Conservation (phyloP, 106 monocot genomes). For the Amphibolis antarctica region DNA sequence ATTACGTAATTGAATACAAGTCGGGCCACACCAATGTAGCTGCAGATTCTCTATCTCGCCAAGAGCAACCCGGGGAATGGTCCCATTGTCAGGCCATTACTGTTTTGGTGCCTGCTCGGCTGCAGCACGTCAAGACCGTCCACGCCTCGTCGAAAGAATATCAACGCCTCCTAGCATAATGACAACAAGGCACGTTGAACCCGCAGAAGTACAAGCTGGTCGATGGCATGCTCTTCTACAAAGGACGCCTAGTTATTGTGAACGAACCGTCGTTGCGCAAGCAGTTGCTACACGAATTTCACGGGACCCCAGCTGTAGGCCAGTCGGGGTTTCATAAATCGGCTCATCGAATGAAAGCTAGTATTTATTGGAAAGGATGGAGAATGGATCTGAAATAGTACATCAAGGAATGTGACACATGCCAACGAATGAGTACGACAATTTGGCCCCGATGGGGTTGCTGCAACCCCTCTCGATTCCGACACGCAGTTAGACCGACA, state of each 20-base stretch:
- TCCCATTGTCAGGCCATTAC: background rate
- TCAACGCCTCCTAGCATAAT: background rate
- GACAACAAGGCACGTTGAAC: background rate
- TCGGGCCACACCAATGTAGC: background rate
- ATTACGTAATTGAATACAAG: constrained; percentile 3
- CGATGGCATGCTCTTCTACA: too few relatives aligned
- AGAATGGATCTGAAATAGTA: background rate
- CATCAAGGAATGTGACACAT: background rate
- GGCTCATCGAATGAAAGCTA: background rate
- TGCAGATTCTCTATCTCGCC: background rate
- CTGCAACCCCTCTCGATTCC: constrained; percentile 3
- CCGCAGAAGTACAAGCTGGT: too few relatives aligned
- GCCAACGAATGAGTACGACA: background rate
- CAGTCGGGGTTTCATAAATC: background rate
- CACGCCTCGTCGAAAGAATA: too few relatives aligned
- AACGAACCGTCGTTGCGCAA: too few relatives aligned
- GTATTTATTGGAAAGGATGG: background rate
- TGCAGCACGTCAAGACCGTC: background rate
- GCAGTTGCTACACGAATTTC: too few relatives aligned
- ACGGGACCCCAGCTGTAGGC: background rate
- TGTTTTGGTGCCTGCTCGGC: background rate
- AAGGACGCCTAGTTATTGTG: too few relatives aligned
- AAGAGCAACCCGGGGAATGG: background rate
- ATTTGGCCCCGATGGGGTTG: background rate
- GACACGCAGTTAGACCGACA: background rate